Base-by-base conservation (phyloP, 2,329 filamentous ascomycete species). In the Seiridium cupressi region DNA sequence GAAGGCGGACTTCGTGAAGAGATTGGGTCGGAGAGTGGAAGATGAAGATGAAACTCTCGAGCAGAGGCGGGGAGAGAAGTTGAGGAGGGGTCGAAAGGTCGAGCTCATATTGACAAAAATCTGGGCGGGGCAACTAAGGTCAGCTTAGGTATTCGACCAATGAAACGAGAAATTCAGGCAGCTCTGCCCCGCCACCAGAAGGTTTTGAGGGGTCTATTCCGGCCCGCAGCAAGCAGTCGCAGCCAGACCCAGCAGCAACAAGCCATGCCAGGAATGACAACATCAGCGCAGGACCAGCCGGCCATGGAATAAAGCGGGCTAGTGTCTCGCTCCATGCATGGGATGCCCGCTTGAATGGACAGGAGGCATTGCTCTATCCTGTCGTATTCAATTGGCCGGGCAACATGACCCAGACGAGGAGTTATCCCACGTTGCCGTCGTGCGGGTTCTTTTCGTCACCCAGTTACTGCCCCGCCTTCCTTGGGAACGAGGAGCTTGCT, bases 31-130 rank as follows among this genome's bases (percentile, higher is more conserved):
- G 35, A 65, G 66, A 66, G 76, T 71, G 66, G 74, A 76, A 69
- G 73, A 70, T 69, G 74, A 72, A 71, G 77, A 68, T 54, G 57
- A 59, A 54, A 73, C 66, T 68, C 70, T 69, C 68, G 74, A 75
- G 70, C 70, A 77, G 69, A 76, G 69, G 70, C 70, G 47, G 57
- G 56, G 57, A 51, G 60, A 62, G 55, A 60, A 62, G 57, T 54
- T 59, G 56, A 58, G 55, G 55, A 58, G 59, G 59, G 59, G 55
- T 57, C 54, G 55, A 58, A 54, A 42, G 48, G 48, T 57, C 53
- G 56, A 58, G 55, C 55, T 58, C 55, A 58, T 58, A 46, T 58
- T 58, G 55, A 58, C 55, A 58, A 58, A 58, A 58, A 58, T 58
- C 55, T 58, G 55, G 55, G 55, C 55, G 55, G 55, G 55, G 55